phyloP scores from a whole-genome alignment of 768 basidiomycete genomes.

The Macrolepiota dolichaula region DNA sequence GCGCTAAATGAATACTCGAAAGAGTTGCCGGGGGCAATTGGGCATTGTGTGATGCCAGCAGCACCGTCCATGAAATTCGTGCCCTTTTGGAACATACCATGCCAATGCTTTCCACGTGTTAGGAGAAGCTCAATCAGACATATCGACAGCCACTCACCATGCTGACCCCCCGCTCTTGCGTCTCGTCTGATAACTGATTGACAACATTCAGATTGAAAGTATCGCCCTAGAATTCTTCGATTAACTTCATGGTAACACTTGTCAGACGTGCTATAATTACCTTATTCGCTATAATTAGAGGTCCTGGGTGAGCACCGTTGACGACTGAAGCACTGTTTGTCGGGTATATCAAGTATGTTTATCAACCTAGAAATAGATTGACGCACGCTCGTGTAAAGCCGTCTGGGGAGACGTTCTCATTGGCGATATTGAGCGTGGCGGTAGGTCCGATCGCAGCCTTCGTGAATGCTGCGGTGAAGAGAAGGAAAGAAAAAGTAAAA shows the following conservation, averaged over 20 bases:
- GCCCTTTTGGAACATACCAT: slow-evolving; percentile 41
- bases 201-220: slow-evolving; percentile 40
- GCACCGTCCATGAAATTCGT: slow-evolving; percentile 46
- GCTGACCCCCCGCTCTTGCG: slow-evolving; percentile 25
- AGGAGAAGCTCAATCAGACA: background rate
- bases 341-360: background rate
- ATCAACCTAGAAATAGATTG: background rate
- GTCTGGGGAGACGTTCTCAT: slow-evolving; percentile 21
- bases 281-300: slow-evolving; percentile 25
- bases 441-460: slow-evolving; percentile 14
- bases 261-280: slow-evolving; percentile 7
- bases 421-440: slow-evolving; percentile 17
- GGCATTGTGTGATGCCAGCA: slow-evolving; percentile 42
- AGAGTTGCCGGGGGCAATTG: slow-evolving; percentile 35
- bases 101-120: slow-evolving; percentile 40
- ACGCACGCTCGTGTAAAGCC: slow-evolving; percentile 13
- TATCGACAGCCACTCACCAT: slow-evolving; percentile 23
- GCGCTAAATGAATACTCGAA: slow-evolving; percentile 41
- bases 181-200: slow-evolving; percentile 38
- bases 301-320: slow-evolving; percentile 26
- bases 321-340: slow-evolving; percentile 21
- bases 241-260: background rate
- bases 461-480: background rate
- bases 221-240: slow-evolving; percentile 24
- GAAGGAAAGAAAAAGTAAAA: background rate